phyloP scores from a whole-genome alignment of 257 asterid genomes.

The Prunella vulgaris region DNA sequence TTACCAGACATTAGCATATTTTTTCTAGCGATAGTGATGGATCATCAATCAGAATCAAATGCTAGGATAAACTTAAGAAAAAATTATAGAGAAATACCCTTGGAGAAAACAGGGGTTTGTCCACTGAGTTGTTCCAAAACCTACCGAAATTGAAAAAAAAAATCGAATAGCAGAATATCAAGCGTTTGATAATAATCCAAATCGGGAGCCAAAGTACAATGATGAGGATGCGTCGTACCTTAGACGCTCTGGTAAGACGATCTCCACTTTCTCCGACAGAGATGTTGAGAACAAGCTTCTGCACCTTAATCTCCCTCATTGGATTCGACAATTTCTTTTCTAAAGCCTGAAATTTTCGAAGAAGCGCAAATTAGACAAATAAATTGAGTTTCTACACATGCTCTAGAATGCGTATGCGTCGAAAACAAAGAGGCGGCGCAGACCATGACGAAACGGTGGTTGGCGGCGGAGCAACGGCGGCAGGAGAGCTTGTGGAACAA shows the following conservation, averaged over 20 bases:
- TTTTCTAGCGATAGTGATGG: neutral
- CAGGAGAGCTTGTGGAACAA: neutral
- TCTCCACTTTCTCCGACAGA: conserved; percentile 48
- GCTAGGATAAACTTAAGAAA: neutral
- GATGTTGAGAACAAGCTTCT: conserved; percentile 44
- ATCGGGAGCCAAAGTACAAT: neutral
- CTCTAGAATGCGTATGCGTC: neutral
- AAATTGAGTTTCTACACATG: neutral
- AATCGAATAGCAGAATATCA: neutral
- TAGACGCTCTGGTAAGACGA: conserved; percentile 50
- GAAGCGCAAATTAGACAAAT: neutral
- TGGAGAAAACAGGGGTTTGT: conserved; percentile 42
- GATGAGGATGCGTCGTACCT: conserved; percentile 17
- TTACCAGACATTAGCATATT: neutral
- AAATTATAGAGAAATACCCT: conserved; percentile 21
- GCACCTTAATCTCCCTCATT: conserved; percentile 46
- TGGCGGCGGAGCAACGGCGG: conserved; percentile 27
- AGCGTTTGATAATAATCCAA: neutral
- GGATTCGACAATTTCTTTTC: conserved; percentile 45
- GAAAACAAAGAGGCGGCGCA: neutral
- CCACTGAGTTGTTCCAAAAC: conserved; percentile 49
- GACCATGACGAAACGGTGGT: conserved; percentile 29
- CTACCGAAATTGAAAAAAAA: neutral
- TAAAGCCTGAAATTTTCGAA: conserved; percentile 24
- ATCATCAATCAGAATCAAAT: neutral